Base-by-base conservation (phyloP, 495 filamentous ascomycete genomes). In the Aspergillus egyptiacus region DNA sequence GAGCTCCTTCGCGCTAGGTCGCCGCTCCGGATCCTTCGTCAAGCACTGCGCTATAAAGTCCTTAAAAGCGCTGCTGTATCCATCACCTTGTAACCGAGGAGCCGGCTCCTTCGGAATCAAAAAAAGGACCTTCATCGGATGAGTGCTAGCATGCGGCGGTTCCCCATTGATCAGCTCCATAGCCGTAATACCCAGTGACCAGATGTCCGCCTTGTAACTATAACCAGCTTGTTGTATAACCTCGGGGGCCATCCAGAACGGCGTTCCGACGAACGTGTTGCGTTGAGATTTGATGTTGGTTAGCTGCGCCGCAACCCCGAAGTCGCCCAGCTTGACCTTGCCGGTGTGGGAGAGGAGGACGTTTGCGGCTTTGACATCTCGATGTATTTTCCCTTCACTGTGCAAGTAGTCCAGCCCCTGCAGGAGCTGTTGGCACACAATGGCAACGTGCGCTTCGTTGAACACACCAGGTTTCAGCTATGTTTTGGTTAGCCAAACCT, bases 41-140 rank as follows among this genome's bases (percentile, higher is more conserved):
- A 98, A 73, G 63, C 93, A 98, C 53, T 86, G 80, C 0, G 85
- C 74, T 34, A 97, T 78, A 61, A 98, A 98, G 48, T 97, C 93
- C 64, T 89, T 95, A 69, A 97, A 95, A 19, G 90, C 85, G 55
- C 76, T 85, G 63, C 88, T 93, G 64, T 89, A 96, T 52, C 84
- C 75, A 47, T 76, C 75, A 14, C 94, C 93, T 61, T 96, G 89
- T 3, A 98, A 73, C 44, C 81, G 77, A 31, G 93, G 90, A 5
- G 93, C 85, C 9, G 87, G 79, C 45, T 86, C 85, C 71, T 97
- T 97, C 0, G 93, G 93, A 54, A 98, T 98, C 40, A 89, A 74
- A 67, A 98, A 96, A n/a, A 98, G 74, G 13, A 96, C 90, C 65
- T 98, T 98, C 93, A 98, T 98, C 6, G 93, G 94, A 63, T 98